Percentiles rank a stretch among this genome's conserved stretches.
These are phyloP conservation scores for Solanum corneliomulleri DNA, from an alignment of 257 asterid species.

Conservation along the genomic window DNA sequence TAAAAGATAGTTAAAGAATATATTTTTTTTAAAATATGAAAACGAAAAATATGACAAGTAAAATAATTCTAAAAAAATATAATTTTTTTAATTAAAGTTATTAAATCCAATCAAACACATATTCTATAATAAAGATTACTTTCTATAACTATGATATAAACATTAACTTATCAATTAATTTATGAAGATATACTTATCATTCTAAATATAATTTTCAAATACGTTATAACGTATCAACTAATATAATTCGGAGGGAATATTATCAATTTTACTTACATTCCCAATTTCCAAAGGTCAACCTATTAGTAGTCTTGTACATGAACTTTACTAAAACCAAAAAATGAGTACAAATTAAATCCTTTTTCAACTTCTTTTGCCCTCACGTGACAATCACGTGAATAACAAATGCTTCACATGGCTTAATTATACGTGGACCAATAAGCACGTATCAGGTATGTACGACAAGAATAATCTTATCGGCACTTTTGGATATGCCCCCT, in stretches of 20 bases:
- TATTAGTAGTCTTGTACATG: background rate
- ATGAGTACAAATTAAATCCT: background rate
- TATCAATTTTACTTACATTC: background rate
- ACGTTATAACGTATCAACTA: background rate
- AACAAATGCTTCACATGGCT: background rate
- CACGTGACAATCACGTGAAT: background rate
- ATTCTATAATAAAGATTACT: too few species aligned
- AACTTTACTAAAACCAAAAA: background rate
- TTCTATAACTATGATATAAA: too few species aligned
- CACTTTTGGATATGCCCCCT: background rate
- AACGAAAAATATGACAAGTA: too few species aligned
- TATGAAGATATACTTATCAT: too few species aligned
- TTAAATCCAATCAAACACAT: too few species aligned
- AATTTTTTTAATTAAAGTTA: too few species aligned
- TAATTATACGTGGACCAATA: background rate
- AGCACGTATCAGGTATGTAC: background rate
- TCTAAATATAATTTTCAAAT: too few species aligned
- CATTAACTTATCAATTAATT: accelerated
- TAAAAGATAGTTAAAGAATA: too few species aligned
- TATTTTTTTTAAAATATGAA: too few species aligned
- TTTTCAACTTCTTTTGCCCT: background rate
- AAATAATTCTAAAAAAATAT: too few species aligned
- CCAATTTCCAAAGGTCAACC: background rate
- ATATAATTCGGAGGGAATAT: background rate
- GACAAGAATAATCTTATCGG: background rate